Conservation (phyloP, 83 land plant species). For the Thuja plicata region DNA sequence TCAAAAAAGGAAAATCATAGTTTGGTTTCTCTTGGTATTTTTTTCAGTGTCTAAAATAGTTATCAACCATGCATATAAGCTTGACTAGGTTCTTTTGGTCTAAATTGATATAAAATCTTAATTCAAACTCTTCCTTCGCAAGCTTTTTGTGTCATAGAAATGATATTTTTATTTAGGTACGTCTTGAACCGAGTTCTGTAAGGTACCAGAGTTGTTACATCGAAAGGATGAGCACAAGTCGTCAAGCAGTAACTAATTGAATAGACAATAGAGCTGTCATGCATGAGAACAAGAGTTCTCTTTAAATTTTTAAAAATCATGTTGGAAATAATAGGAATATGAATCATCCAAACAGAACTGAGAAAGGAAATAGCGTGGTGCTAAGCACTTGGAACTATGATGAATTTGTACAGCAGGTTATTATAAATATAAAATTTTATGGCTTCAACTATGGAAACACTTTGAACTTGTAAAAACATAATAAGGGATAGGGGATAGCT, state of each 20-base stretch:
- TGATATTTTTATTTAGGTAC: not conserved
- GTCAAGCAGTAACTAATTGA: not conserved
- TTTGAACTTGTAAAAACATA: not conserved
- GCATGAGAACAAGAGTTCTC: no score
- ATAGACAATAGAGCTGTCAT: not conserved
- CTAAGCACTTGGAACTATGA: not conserved
- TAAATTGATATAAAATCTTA: not conserved
- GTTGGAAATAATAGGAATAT: not conserved
- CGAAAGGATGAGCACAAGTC: not conserved
- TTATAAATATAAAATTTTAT: not conserved
- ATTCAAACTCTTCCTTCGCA: not conserved
- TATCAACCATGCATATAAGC: not conserved
- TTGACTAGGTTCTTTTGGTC: not conserved
- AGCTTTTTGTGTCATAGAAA: not conserved
- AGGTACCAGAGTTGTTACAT: not conserved
- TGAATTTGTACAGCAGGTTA: not conserved
- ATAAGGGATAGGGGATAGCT: not conserved
- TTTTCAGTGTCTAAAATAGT: not conserved
- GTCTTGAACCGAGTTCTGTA: not conserved
- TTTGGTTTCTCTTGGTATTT: not conserved
- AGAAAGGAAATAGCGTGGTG: not conserved
- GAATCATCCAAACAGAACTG: not conserved
- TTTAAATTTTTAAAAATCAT: not conserved
- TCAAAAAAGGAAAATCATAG: not conserved
- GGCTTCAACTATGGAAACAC: not conserved